Evolutionary conservation across 129 eudicot genomes (phyloP).

Genomic region (Helianthus tuberosus): DNA sequence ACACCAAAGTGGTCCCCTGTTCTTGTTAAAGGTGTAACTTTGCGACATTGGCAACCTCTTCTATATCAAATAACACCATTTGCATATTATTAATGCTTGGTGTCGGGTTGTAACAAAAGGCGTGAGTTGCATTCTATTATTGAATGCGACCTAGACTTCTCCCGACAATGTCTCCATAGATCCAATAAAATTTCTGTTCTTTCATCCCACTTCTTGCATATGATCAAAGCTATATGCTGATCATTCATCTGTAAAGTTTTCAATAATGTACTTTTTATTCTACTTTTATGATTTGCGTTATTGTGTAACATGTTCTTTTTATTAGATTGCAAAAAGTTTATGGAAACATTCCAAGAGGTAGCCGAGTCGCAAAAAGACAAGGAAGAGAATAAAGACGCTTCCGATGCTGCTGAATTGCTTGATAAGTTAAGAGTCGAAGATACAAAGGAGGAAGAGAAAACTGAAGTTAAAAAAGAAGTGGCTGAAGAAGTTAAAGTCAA

Average conservation of each 20-base stretch:
- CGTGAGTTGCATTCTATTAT: conserved; percentile 90
- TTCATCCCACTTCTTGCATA: conserved; percentile 40
- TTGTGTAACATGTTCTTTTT: not conserved
- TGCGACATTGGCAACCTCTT: conserved; percentile 94
- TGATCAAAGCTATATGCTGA: conserved; percentile 69
- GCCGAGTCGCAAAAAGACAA: conserved; percentile 54
- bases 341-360: conserved; percentile 66
- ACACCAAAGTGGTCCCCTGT: conserved; percentile 94
- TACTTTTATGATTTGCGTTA: not conserved
- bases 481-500: not conserved
- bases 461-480: conserved; percentile 21
- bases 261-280: not conserved
- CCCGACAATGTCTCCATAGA: conserved; percentile 45
- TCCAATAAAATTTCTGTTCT: conserved; percentile 29
- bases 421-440: conserved; percentile 63
- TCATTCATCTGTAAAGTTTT: conserved; percentile 37
- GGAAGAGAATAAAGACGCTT: conserved; percentile 56
- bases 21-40: conserved; percentile 61
- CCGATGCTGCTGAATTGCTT: conserved; percentile 53
- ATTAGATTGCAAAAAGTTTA: conserved; percentile 66
- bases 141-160: conserved; percentile 88
- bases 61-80: conserved; percentile 49
- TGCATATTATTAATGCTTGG: conserved; percentile 41
- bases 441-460: conserved; percentile 35
- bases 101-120: conserved; percentile 78